phyloP scores from a whole-genome alignment of 805 yeast genomes.

The Saturnispora dispora region DNA sequence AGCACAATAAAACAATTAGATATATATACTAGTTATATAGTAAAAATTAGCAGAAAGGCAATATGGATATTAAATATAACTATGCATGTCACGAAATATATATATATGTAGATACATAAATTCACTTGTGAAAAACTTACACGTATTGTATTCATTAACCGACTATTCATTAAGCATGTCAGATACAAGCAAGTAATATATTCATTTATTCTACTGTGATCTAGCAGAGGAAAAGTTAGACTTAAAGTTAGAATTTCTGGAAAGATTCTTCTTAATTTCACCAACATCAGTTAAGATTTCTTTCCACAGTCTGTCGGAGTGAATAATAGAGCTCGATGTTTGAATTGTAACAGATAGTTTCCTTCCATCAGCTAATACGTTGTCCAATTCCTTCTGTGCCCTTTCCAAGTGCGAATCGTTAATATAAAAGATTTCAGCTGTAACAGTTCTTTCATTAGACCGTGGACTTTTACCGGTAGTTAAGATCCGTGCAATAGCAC shows the following conservation, averaged over 20 bases:
- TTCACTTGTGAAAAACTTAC: too few species aligned
- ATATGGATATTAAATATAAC: too few species aligned
- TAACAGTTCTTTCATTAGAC: slow-evolving; percentile 3
- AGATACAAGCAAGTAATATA: too few species aligned
- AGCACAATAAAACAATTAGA: too few species aligned
- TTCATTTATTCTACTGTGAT: not conserved
- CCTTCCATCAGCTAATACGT: slow-evolving; percentile 14
- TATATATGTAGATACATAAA: too few species aligned
- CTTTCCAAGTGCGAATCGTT: slow-evolving; percentile 7
- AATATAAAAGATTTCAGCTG: slow-evolving; percentile 16
- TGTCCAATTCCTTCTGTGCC: slow-evolving; percentile 9
- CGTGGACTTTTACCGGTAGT: not conserved
- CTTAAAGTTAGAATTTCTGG: not conserved
- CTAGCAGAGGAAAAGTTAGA: not conserved
- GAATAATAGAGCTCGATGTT: slow-evolving; percentile 8
- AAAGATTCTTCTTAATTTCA: not conserved
- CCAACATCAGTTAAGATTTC: not conserved
- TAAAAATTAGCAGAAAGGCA: too few species aligned
- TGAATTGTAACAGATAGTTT: slow-evolving; percentile 8
- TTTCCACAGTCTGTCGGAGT: slow-evolving; percentile 11
- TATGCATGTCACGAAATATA: too few species aligned
- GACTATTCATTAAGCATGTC: not conserved
- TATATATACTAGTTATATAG: too few species aligned
- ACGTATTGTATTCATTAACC: too few species aligned
- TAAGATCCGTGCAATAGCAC: slow-evolving; percentile 15